phyloP scores from a whole-genome alignment of 495 filamentous ascomycete species.

The Cenococcum geophilum region DNA sequence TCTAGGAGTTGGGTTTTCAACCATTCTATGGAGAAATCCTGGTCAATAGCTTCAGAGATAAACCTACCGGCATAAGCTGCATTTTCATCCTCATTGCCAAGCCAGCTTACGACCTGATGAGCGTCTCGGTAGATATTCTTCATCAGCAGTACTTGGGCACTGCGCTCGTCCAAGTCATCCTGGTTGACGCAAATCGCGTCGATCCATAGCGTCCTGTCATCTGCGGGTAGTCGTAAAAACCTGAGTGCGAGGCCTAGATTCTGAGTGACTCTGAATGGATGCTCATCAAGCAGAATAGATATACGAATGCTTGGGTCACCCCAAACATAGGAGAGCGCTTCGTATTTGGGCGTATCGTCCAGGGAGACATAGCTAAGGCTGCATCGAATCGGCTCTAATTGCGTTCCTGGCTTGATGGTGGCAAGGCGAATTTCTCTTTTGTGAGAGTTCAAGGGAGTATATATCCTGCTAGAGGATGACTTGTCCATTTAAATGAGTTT shows the following conservation, averaged over 20 bases:
- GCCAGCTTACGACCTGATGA: slow-evolving; percentile 35
- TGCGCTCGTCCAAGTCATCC: slow-evolving; percentile 31
- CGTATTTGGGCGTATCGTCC: not conserved
- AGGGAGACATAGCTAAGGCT: not conserved
- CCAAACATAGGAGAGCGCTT: slow-evolving; percentile 17
- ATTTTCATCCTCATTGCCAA: slow-evolving; percentile 21
- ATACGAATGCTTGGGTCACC: slow-evolving; percentile 9
- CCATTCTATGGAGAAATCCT: too few species aligned
- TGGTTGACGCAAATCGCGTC: slow-evolving; percentile 43
- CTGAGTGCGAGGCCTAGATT: not conserved
- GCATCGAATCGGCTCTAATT: too few species aligned
- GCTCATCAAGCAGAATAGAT: not conserved
- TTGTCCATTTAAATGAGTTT: too few species aligned
- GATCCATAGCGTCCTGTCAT: slow-evolving; percentile 24
- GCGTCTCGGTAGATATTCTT: slow-evolving; percentile 36
- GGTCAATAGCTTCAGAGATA: too few species aligned
- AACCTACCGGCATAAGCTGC: too few species aligned
- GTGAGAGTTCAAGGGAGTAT: too few species aligned
- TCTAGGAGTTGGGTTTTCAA: too few species aligned
- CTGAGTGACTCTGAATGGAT: not conserved
- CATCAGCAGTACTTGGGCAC: slow-evolving; percentile 38
- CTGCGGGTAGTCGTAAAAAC: not conserved
- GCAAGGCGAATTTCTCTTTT: too few species aligned
- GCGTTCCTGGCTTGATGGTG: too few species aligned
- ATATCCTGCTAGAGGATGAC: too few species aligned